Percentiles rank a stretch among this genome's conserved stretches.
These are phyloP conservation scores for Boletus rufocinnamomeus DNA, from an alignment of 768 basidiomycete genomes.

Conservation along the genomic window DNA sequence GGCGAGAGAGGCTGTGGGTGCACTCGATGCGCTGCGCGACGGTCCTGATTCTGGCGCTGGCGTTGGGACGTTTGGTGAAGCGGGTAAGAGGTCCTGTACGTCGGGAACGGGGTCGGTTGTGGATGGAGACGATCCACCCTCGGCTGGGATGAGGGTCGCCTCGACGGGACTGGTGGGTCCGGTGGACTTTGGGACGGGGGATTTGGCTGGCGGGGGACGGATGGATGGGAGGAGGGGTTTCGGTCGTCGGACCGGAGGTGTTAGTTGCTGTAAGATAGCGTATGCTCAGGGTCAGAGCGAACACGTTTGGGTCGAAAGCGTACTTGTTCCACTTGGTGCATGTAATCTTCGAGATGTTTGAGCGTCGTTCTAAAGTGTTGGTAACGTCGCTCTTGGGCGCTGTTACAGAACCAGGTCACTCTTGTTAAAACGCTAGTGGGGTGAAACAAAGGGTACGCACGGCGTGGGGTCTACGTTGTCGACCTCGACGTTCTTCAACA, in stretches of 20 bases:
- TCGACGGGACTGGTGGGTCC: conserved; percentile 16
- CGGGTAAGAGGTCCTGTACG: conserved; percentile 41
- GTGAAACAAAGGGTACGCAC: conserved; percentile 35
- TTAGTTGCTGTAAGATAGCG: conserved; percentile 41
- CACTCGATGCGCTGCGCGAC: conserved; percentile 7
- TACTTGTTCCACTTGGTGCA: conserved; percentile 58
- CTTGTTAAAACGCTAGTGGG: too few species aligned
- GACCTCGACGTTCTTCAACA: conserved; percentile 60
- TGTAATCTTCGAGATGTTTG: conserved; percentile 53
- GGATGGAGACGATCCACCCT: conserved; percentile 15
- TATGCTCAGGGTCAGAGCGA: neutral
- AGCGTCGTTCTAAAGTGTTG: conserved; percentile 51
- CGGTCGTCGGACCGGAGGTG: conserved; percentile 43
- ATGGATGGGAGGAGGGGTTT: conserved; percentile 55
- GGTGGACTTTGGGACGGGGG: conserved; percentile 1
- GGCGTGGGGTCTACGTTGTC: conserved; percentile 46
- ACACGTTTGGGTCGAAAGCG: neutral
- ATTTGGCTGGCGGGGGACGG: conserved; percentile 41
- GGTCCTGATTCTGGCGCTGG: conserved; percentile 12
- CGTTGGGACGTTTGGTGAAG: conserved; percentile 27
- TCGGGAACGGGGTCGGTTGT: conserved; percentile 18
- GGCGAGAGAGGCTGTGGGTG: conserved; percentile 29
- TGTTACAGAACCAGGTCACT: conserved; percentile 25
- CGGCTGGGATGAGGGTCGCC: conserved; percentile 28
- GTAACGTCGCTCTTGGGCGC: conserved; percentile 45